phyloP scores from a whole-genome alignment of 2,329 filamentous ascomycete species.

The Coniella vitis region DNA sequence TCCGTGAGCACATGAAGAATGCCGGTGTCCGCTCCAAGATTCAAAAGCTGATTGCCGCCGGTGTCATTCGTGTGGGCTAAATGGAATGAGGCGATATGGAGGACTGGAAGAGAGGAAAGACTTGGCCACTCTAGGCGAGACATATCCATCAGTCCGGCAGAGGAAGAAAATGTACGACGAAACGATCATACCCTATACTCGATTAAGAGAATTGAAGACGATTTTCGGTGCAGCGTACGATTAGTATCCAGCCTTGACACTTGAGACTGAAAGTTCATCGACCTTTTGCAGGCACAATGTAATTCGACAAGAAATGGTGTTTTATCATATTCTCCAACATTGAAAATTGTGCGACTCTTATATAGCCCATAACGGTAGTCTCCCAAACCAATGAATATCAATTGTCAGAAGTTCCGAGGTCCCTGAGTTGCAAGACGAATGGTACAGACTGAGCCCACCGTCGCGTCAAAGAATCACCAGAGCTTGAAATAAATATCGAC shows the following conservation, averaged over 20 bases:
- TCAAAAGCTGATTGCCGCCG: slow-evolving; percentile 88
- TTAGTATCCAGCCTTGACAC: not conserved
- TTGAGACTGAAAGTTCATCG: too few relatives aligned
- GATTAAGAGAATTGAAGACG: not conserved
- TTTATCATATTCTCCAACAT: too few relatives aligned
- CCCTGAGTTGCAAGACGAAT: too few relatives aligned
- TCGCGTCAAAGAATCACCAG: too few relatives aligned
- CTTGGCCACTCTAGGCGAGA: not conserved
- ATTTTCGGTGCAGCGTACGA: not conserved
- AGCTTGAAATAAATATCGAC: too few relatives aligned
- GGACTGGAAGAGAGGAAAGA: not conserved
- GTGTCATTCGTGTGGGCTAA: slow-evolving; percentile 73
- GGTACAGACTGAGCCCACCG: too few relatives aligned
- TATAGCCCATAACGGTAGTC: too few relatives aligned
- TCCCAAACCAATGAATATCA: too few relatives aligned
- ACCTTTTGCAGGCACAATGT: too few relatives aligned
- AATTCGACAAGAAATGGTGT: too few relatives aligned
- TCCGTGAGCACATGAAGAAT: slow-evolving; percentile 98
- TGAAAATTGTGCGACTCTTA: too few relatives aligned
- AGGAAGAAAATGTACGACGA: slow-evolving; percentile 8
- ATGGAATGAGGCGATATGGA: not conserved
- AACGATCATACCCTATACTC: slow-evolving; percentile 12
- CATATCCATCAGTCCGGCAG: not conserved
- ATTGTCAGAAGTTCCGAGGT: too few relatives aligned
- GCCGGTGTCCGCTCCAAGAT: slow-evolving; percentile 78